Base-by-base conservation (phyloP, 306 rosid species). In the Purshia tridentata region DNA sequence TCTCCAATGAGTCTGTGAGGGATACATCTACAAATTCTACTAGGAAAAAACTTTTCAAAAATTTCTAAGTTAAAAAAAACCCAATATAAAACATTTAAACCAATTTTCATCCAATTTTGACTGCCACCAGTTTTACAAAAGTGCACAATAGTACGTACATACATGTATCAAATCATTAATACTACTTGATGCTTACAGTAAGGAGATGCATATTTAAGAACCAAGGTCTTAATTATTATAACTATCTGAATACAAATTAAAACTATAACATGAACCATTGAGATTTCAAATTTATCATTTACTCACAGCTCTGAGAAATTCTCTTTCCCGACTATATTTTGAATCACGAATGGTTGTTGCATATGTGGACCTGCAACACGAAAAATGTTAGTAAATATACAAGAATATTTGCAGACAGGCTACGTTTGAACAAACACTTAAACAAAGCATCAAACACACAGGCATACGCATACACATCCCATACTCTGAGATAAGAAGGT, bases 261-360 rank as follows among this genome's bases (percentile, higher is more conserved):
- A 74, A 35, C 15, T 53, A 62, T 45, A 63, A 45, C 39, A 72
- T 16, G 13, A 61, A 65, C 45, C 15, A 22, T 61, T 46, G 47
- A 52, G 63, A 52, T 22, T 67, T 47, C 54, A 46, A 72, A 61
- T 66, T 54, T 23, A 15, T 53, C 22, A 50, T 77, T 70, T 65
- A 83, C 98, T 54, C 89, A 93, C 97, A 39, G 88, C 97, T 89
- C 82, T 85, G 70, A 93, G 97, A 83, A 93, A 93, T 80, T 93
- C 98, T 81, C 92, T 88, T 82, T 93, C 97, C 22, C 97, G 92
- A 64, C 77, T 71, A 73, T 91, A 93, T 81, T 78, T 91, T 50
- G 96, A 91, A 79, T 93, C 98, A 51, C 98, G 97, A 40, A 85
- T 82, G 6, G 97, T 91, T 46, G 98, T 93, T 6, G 92, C 98